These are phyloP conservation scores for Onygenales sp. DNA, from an alignment of 2,329 filamentous ascomycete species.

Conservation along the genomic window DNA sequence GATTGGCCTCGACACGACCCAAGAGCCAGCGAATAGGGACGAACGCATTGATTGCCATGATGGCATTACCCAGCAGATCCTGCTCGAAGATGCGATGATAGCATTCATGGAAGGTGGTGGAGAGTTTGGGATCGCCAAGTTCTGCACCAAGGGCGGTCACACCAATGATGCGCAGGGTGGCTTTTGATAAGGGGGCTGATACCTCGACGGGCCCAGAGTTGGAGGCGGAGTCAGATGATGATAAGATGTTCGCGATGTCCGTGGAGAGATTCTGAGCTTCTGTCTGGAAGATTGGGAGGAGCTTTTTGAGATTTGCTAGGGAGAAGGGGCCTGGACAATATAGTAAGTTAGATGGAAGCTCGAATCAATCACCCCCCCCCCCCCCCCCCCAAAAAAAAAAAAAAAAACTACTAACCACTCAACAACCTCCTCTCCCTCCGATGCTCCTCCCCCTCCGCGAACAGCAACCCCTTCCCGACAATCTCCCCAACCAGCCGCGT, in stretches of 20 bases:
- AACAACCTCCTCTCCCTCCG: constrained; percentile 26
- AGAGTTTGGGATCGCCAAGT: constrained; percentile 16
- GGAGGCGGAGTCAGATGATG: not conserved
- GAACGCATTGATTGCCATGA: constrained; percentile 15
- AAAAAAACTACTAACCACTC: not conserved
- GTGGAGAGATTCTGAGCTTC: constrained; percentile 21
- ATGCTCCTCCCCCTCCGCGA: constrained; percentile 25
- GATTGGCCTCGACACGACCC: constrained; percentile 30
- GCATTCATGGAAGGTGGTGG: constrained; percentile 11
- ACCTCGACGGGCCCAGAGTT: not conserved
- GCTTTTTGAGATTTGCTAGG: constrained; percentile 21
- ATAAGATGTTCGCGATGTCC: not conserved
- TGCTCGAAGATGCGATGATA: constrained; percentile 17
- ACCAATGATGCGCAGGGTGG: constrained; percentile 12
- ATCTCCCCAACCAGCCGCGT: constrained; percentile 27
- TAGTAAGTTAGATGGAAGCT: not conserved
- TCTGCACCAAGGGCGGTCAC: constrained; percentile 14
- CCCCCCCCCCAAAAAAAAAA: not conserved
- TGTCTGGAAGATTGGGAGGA: constrained; percentile 28
- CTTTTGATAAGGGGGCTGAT: constrained; percentile 20
- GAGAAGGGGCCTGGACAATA: constrained; percentile 24
- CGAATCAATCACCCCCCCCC: constrained; percentile 5
- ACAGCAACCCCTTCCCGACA: constrained; percentile 27
- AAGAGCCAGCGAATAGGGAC: constrained; percentile 22
- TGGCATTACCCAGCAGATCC: constrained; percentile 8